Evolutionary conservation across 139 green algal species (phyloP).

Genomic region (Chlorella sp.): DNA sequence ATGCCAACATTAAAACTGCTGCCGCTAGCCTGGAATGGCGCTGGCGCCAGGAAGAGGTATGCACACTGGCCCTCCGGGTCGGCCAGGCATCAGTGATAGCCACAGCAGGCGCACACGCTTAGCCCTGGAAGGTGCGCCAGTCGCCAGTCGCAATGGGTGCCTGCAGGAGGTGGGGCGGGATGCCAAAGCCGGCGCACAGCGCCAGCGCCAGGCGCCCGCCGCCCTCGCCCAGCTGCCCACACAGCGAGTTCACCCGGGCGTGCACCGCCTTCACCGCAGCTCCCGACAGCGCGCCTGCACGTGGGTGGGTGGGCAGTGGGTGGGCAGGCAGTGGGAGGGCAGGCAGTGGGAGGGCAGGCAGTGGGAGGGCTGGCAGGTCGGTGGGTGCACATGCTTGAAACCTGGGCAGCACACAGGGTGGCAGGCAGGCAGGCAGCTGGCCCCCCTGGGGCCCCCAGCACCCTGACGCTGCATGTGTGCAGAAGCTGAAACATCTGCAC

Average conservation of each 20-base stretch:
- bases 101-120: neutral
- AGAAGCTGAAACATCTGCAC: too few relatives aligned
- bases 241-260: constrained; percentile 56
- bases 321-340: neutral
- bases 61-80: too few relatives aligned
- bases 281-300: constrained; percentile 10
- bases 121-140: constrained; percentile 29
- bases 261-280: constrained; percentile 57
- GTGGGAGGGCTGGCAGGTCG: too few relatives aligned
- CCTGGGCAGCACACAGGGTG: too few relatives aligned
- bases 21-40: too few relatives aligned
- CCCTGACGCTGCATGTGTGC: too few relatives aligned
- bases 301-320: neutral
- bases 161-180: constrained; percentile 79
- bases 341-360: neutral
- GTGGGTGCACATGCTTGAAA: neutral
- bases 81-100: too few relatives aligned
- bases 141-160: constrained; percentile 18
- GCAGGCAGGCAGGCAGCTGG: too few relatives aligned
- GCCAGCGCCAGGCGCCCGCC: constrained; percentile 52
- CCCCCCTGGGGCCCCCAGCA: too few relatives aligned
- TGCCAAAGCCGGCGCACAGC: constrained; percentile 79
- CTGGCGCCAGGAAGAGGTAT: too few relatives aligned
- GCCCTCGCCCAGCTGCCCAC: constrained; percentile 52
- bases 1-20: too few relatives aligned